A percentile compares a stretch with the other conserved stretches of the same genome.
Evolutionary conservation across 768 basidiomycete genomes (phyloP).

Genomic region (Candolleomyces efflorescens): DNA sequence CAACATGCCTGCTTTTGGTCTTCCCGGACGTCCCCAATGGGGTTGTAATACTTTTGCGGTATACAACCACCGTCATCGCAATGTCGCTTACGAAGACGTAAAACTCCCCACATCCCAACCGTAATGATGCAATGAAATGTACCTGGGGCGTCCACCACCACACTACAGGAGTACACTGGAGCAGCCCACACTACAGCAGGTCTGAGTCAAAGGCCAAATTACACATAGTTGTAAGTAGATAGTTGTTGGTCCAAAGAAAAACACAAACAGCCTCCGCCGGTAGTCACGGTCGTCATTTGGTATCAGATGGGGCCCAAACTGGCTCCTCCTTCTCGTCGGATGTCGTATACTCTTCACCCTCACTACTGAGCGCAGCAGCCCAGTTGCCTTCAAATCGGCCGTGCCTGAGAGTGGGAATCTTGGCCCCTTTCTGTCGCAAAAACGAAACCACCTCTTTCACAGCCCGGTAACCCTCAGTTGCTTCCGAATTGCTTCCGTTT

Average conservation of each 20-base stretch:
- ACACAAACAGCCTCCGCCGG: not conserved
- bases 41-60: not conserved
- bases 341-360: slow-evolving; percentile 43
- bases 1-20: not conserved
- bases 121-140: not conserved
- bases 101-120: too few species aligned
- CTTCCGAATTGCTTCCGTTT: slow-evolving; percentile 12
- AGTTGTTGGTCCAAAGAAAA: not conserved
- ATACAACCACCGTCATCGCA: not conserved
- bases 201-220: too few species aligned
- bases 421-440: slow-evolving; percentile 67
- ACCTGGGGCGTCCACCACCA: not conserved
- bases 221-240: too few species aligned
- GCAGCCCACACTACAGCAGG: too few species aligned
- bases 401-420: slow-evolving; percentile 48
- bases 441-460: slow-evolving; percentile 72
- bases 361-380: slow-evolving; percentile 57
- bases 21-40: not conserved
- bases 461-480: slow-evolving; percentile 51
- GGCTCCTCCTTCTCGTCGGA: slow-evolving; percentile 25
- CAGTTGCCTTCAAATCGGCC: slow-evolving; percentile 59
- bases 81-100: not conserved
- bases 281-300: not conserved
- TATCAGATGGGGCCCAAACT: slow-evolving; percentile 9
- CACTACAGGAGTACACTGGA: too few species aligned